A percentile compares a stretch with the other conserved stretches of the same genome.
phyloP scores from a whole-genome alignment of 768 basidiomycete genomes.

The Tricholoma terreum region DNA sequence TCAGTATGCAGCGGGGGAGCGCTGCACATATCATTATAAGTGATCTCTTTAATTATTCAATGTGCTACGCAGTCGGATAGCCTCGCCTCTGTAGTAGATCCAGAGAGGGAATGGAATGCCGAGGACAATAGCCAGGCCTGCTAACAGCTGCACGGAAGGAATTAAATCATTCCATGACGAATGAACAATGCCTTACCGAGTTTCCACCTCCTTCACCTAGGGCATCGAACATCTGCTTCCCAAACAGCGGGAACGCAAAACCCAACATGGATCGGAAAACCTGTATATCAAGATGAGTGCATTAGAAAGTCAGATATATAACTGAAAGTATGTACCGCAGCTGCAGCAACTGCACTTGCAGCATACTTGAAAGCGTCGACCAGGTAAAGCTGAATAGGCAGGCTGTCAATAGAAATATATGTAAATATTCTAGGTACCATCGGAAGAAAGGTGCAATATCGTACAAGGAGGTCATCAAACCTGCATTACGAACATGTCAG shows the following conservation, averaged over 20 bases:
- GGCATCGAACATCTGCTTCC: constrained; percentile 55
- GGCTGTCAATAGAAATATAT: constrained; percentile 30
- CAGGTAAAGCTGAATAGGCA: constrained; percentile 67
- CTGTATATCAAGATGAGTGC: constrained; percentile 14
- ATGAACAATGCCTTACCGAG: constrained; percentile 33
- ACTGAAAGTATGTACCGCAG: constrained; percentile 41
- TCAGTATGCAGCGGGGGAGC: too few relatives aligned
- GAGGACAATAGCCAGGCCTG: constrained; percentile 51
- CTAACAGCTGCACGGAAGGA: constrained; percentile 39
- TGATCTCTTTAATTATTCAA: not conserved
- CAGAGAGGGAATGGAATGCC: constrained; percentile 75
- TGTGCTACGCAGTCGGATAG: constrained; percentile 43
- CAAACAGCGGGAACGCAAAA: constrained; percentile 48
- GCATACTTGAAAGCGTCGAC: constrained; percentile 71
- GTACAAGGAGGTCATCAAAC: constrained; percentile 61
- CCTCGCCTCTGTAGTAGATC: constrained; percentile 66
- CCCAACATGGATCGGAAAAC: constrained; percentile 47
- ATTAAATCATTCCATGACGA: not conserved
- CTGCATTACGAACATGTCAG: constrained; percentile 8
- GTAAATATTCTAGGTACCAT: not conserved
- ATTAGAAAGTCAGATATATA: not conserved
- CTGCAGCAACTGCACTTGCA: constrained; percentile 66
- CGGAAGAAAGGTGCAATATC: constrained; percentile 16
- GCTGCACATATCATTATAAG: too few relatives aligned
- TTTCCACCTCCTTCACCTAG: constrained; percentile 71